phyloP scores from a whole-genome alignment of 2,329 filamentous ascomycete species.

The Beauveria medogensis region DNA sequence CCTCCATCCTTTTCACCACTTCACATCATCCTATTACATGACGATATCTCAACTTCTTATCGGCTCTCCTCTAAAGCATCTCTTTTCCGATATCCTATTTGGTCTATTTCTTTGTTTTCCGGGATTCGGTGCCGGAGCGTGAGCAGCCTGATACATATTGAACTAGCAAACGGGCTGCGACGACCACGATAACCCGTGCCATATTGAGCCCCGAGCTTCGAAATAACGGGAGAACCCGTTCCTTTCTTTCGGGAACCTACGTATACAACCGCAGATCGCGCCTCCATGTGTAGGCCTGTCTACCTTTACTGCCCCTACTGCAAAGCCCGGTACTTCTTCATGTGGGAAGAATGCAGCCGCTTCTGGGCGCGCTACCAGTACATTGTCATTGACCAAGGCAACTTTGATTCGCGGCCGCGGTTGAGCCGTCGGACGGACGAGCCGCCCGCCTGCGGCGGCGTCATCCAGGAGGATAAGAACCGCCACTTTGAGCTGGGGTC shows the following conservation, averaged over 20 bases:
- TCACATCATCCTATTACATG: neutral
- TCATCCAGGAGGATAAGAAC: neutral
- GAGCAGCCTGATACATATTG: neutral
- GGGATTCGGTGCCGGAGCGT: neutral
- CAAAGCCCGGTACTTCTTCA: neutral
- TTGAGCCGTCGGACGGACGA: neutral
- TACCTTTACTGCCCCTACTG: neutral
- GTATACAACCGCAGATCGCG: neutral
- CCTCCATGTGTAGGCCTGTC: neutral
- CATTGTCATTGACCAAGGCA: slow-evolving; percentile 5
- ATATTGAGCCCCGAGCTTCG: neutral
- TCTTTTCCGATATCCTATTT: neutral
- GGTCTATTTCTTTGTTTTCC: neutral
- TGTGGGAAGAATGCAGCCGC: slow-evolving; percentile 3
- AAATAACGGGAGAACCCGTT: neutral
- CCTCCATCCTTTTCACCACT: neutral
- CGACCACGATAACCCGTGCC: neutral
- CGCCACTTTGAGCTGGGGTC: neutral
- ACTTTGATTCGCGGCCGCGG: neutral
- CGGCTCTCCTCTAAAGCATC: neutral
- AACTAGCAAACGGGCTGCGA: neutral
- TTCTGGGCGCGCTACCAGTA: slow-evolving; percentile 7
- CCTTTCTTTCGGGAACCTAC: too few species aligned
- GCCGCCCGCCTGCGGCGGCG: neutral
- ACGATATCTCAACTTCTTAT: neutral